These are phyloP conservation scores for Lactarius sp. DNA, from an alignment of 768 basidiomycete species.

Conservation along the genomic window DNA sequence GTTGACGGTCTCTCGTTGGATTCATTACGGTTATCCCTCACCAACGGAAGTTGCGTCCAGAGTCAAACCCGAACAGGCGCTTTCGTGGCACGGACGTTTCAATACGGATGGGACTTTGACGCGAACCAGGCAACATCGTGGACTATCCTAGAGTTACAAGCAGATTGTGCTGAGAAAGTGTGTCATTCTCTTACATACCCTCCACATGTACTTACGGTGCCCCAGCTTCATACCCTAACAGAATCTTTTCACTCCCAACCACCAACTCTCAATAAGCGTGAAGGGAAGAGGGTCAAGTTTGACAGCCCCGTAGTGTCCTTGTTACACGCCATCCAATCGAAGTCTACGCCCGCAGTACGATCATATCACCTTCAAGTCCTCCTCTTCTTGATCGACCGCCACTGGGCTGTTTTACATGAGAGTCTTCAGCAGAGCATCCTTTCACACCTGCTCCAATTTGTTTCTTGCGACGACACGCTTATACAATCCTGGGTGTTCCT, in stretches of 20 bases:
- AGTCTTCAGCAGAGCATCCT: slow-evolving; percentile 55
- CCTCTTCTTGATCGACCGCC: slow-evolving; percentile 77
- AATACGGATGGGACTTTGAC: slow-evolving; percentile 70
- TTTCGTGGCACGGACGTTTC: slow-evolving; percentile 63
- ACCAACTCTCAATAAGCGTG: slow-evolving; percentile 30
- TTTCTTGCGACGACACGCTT: slow-evolving; percentile 56
- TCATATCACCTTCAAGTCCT: slow-evolving; percentile 66
- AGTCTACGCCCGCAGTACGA: slow-evolving; percentile 34
- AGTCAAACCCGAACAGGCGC: slow-evolving; percentile 31
- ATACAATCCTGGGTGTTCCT: slow-evolving; percentile 86
- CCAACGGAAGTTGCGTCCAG: slow-evolving; percentile 25
- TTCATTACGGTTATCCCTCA: slow-evolving; percentile 52
- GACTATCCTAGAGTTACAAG: slow-evolving; percentile 74
- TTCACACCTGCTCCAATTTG: slow-evolving; percentile 49
- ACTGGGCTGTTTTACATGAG: slow-evolving; percentile 63
- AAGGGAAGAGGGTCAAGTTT: slow-evolving; percentile 48
- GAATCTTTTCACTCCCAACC: slow-evolving; percentile 47
- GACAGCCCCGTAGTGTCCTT: slow-evolving; percentile 58
- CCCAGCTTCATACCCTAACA: slow-evolving; percentile 58
- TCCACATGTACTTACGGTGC: slow-evolving; percentile 5
- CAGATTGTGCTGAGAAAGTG: slow-evolving; percentile 71
- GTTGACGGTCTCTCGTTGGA: slow-evolving; percentile 62
- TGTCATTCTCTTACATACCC: slow-evolving; percentile 13
- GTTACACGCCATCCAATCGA: slow-evolving; percentile 44
- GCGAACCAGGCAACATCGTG: slow-evolving; percentile 66